These are phyloP conservation scores for Penstemon barbatus DNA, from an alignment of 257 asterid species.

Conservation along the genomic window DNA sequence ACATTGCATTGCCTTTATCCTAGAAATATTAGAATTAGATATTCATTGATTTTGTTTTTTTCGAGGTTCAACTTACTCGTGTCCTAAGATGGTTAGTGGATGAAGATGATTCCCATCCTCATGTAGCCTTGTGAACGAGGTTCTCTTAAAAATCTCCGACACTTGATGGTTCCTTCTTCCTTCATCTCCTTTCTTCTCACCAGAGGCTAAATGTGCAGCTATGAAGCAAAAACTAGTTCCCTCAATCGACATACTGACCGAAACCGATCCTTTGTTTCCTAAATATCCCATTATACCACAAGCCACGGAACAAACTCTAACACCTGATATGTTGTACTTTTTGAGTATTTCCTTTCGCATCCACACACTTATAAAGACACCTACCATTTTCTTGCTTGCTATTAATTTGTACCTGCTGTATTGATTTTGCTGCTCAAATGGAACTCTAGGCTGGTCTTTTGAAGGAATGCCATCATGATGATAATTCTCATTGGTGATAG, in stretches of 20 bases:
- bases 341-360: constrained; percentile 62
- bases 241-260: constrained; percentile 72
- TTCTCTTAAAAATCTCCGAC: constrained; percentile 73
- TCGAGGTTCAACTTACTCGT: constrained; percentile 65
- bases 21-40: not conserved
- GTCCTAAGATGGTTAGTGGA: constrained; percentile 84
- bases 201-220: constrained; percentile 92
- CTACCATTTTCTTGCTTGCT: constrained; percentile 97
- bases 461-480: constrained; percentile 24
- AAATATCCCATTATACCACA: constrained; percentile 95
- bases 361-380: constrained; percentile 93
- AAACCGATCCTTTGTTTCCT: constrained; percentile 90
- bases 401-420: constrained; percentile 54
- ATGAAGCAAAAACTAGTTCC: constrained; percentile 88
- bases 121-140: constrained; percentile 57
- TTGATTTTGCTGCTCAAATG: constrained; percentile 24
- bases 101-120: constrained; percentile 44
- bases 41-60: constrained; percentile 1
- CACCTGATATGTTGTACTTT: constrained; percentile 50
- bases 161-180: constrained; percentile 84
- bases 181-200: constrained; percentile 93
- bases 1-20: not conserved
- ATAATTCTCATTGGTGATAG: constrained; percentile 52
- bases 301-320: constrained; percentile 76
- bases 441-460: constrained; percentile 28